Conservation (phyloP, 1,284 basidiomycete species). For the Marasmius oreades region DNA sequence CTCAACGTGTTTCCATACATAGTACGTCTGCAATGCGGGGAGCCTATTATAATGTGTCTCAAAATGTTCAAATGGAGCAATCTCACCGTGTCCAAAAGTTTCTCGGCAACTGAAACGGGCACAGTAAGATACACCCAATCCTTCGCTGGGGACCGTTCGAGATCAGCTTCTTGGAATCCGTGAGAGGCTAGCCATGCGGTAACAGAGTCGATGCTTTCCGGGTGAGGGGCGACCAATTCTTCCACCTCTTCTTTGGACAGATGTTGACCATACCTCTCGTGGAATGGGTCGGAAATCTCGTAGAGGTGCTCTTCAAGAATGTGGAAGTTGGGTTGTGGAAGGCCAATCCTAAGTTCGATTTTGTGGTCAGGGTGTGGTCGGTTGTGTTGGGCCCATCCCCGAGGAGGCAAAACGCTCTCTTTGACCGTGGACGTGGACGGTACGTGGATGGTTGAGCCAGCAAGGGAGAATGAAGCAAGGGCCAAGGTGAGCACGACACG, state of each 20-base stretch:
- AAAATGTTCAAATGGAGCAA: not conserved
- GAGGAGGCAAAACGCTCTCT: slow-evolving; percentile 26
- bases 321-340: slow-evolving; percentile 50
- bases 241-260: slow-evolving; percentile 46
- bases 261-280: slow-evolving; percentile 40
- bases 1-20: slow-evolving; percentile 53
- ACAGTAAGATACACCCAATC: slow-evolving; percentile 44
- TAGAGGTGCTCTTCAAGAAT: slow-evolving; percentile 48
- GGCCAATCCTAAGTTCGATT: slow-evolving; percentile 47
- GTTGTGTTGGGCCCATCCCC: slow-evolving; percentile 36
- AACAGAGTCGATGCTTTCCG: slow-evolving; percentile 37
- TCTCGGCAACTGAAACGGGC: slow-evolving; percentile 51
- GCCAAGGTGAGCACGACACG: not conserved
- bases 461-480: slow-evolving; percentile 2
- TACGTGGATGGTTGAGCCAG: slow-evolving; percentile 1
- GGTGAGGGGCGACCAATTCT: slow-evolving; percentile 40
- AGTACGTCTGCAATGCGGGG: slow-evolving; percentile 45
- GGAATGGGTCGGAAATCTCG: slow-evolving; percentile 49
- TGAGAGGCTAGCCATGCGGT: slow-evolving; percentile 44
- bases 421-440: slow-evolving; percentile 3
- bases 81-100: slow-evolving; percentile 63
- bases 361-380: slow-evolving; percentile 37
- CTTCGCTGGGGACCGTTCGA: slow-evolving; percentile 33
- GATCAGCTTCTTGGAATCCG: slow-evolving; percentile 29
- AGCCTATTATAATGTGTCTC: not conserved